Percentiles rank a stretch among this genome's conserved stretches.
These are phyloP conservation scores for Fusarium irregulare DNA, from an alignment of 2,329 filamentous ascomycete species.

Conservation along the genomic window DNA sequence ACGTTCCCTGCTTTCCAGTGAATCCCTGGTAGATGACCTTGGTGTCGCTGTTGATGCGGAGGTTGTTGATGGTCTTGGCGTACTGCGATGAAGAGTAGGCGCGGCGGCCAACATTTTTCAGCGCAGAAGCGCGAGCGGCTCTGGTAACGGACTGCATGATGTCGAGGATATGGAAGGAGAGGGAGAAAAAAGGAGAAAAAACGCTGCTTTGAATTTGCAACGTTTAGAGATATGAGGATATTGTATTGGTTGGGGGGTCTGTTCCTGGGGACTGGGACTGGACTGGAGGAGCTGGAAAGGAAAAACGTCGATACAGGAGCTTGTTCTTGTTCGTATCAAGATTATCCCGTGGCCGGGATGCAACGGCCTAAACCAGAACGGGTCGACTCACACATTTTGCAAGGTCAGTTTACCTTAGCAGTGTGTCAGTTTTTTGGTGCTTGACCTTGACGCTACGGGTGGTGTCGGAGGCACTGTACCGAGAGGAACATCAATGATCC, in stretches of 20 bases:
- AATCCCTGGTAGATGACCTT: conserved; percentile 98
- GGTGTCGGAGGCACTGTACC: conserved; percentile 45
- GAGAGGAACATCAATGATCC: conserved; percentile 45
- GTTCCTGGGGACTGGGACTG: not conserved
- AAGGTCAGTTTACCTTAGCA: conserved; percentile 15
- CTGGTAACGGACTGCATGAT: conserved; percentile 89
- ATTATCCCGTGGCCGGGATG: conserved; percentile 47
- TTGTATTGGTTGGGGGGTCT: conserved; percentile 23
- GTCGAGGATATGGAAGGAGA: conserved; percentile 35
- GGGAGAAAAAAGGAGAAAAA: conserved; percentile 14
- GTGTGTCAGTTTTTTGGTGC: conserved; percentile 19
- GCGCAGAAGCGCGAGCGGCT: conserved; percentile 75
- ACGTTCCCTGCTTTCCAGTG: conserved; percentile 97
- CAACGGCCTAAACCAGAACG: conserved; percentile 42
- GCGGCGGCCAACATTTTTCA: conserved; percentile 73
- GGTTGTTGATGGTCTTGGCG: conserved; percentile 80
- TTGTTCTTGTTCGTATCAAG: conserved; percentile 46
- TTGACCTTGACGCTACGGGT: conserved; percentile 44
- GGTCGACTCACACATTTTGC: conserved; percentile 33
- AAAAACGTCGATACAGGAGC: conserved; percentile 46
- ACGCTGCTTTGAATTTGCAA: conserved; percentile 27
- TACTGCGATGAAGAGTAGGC: conserved; percentile 82
- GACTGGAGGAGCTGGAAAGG: conserved; percentile 35
- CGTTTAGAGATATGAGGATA: conserved; percentile 32
- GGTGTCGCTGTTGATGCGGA: conserved; percentile 92